A percentile compares a stretch with the other conserved stretches of the same genome.
phyloP scores from a whole-genome alignment of 2,329 filamentous ascomycete species.

The Ceratocystis cubensis region DNA sequence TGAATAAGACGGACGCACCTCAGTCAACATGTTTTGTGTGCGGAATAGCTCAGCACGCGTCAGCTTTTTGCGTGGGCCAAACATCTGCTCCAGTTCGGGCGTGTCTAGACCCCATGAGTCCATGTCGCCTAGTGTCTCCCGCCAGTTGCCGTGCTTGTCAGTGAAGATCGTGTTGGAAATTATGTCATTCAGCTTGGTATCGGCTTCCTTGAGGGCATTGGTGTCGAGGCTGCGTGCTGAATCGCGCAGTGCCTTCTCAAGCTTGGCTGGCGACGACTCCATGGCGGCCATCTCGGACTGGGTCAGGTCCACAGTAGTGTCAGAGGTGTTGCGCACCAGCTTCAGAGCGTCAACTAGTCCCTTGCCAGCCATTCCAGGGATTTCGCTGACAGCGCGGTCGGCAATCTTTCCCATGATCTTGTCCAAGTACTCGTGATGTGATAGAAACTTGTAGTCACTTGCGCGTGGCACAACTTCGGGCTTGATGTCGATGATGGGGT shows the following conservation, averaged over 20 bases:
- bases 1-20: slow-evolving; percentile 22
- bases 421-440: slow-evolving; percentile 42
- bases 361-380: slow-evolving; percentile 33
- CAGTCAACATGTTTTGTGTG: slow-evolving; percentile 21
- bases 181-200: slow-evolving; percentile 18
- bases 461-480: slow-evolving; percentile 38
- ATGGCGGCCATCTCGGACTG: slow-evolving; percentile 39
- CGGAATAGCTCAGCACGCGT: slow-evolving; percentile 20
- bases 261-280: slow-evolving; percentile 36
- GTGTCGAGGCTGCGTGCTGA: slow-evolving; percentile 15
- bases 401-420: slow-evolving; percentile 27
- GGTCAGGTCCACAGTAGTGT: slow-evolving; percentile 37
- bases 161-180: slow-evolving; percentile 20
- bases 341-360: slow-evolving; percentile 34
- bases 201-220: slow-evolving; percentile 18
- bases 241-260: slow-evolving; percentile 12
- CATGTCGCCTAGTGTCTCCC: slow-evolving; percentile 28
- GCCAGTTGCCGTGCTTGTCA: slow-evolving; percentile 27
- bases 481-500: slow-evolving; percentile 65
- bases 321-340: slow-evolving; percentile 32
- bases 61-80: slow-evolving; percentile 20
- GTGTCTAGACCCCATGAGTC: slow-evolving; percentile 25
- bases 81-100: slow-evolving; percentile 21
- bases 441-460: slow-evolving; percentile 45
- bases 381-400: slow-evolving; percentile 42